Conservation (phyloP, 768 basidiomycete species). For the Ramaria sp. region DNA sequence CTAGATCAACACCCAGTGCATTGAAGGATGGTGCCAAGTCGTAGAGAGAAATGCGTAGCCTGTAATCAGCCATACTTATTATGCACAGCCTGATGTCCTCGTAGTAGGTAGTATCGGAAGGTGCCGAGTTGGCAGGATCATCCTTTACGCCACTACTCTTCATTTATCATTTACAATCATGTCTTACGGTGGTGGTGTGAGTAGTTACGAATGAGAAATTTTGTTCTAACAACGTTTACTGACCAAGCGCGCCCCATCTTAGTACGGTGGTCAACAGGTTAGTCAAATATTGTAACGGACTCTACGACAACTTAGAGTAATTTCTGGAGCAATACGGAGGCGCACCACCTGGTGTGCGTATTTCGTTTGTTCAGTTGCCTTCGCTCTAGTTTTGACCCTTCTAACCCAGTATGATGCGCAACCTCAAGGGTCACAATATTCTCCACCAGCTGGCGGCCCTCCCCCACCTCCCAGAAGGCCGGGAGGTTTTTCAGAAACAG, state of each 20-base stretch:
- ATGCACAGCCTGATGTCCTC: too few species aligned
- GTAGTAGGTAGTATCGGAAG: too few species aligned
- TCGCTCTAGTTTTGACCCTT: not conserved
- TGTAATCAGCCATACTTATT: too few species aligned
- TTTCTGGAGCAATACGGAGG: not conserved
- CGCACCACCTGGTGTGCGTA: not conserved
- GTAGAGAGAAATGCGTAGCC: too few species aligned
- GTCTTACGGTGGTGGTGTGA: slow-evolving; percentile 2
- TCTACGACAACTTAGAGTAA: not conserved
- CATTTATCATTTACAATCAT: not conserved
- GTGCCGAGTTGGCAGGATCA: not conserved
- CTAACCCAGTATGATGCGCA: not conserved
- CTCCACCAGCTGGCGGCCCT: not conserved
- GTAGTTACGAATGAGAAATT: not conserved
- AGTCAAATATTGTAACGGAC: not conserved
- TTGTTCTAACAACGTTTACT: not conserved
- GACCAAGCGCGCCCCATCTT: not conserved
- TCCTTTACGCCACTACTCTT: not conserved
- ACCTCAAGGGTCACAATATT: not conserved
- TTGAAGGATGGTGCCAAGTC: not conserved
- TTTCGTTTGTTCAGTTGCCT: not conserved
- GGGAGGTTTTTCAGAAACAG: slow-evolving; percentile 22
- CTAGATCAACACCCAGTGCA: slow-evolving; percentile 36
- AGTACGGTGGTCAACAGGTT: slow-evolving; percentile 5
- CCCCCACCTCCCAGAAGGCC: slow-evolving; percentile 13